Evolutionary conservation across 768 basidiomycete species (phyloP), one percentile per base, ranked within the genome.

Genomic region (Mycena maculata): DNA sequence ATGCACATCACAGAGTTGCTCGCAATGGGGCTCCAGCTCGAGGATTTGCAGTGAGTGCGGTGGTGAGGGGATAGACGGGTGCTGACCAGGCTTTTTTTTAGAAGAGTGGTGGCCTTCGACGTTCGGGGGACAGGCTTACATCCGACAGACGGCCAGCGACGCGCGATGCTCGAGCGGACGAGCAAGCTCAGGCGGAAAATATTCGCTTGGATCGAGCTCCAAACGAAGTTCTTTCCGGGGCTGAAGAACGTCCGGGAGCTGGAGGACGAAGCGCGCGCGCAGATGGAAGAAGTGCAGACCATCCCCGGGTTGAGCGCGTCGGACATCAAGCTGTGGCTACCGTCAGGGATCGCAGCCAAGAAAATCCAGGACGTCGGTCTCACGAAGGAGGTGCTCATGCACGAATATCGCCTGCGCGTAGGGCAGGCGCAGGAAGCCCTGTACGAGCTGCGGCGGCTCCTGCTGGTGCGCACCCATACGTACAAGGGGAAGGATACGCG

Each of bases 361-460:
- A 10, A 27, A 18, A 16, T 16, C 28, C n/a, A 25, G 23, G 33
- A 25, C 8, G 60, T 23, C 33, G 49, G 18, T 1, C 63, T 67
- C 31, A 38, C 64, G 30, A n/a, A 28, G 30, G 28, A 31, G 13
- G 47, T 38, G 10, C 58, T 73, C 1, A 28, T 16, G 8, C 71
- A 74, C 2, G 74, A 79, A 47, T 75, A 67, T 63, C 49, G 64
- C 13, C 60, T 76, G 2, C 72, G 70, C 4, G n/a, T 69, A 0
- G 74, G 69, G 0, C 78, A 78, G 56, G 76, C 76, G 2, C 50
- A 69, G 23, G 76, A 79, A 39, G 57, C 74, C 0, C 70, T 78
- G 2, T 67, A 70, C 13, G 58, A 52, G 0, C 33, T 79, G 5
- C 65, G 72, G 0, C 61, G 61, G 13, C 67, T 73, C 12, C 63